Percentiles rank a stretch among this genome's conserved stretches.
These are phyloP conservation scores for Suaeda aralocaspica DNA, from an alignment of 148 eudicot species.

Conservation along the genomic window DNA sequence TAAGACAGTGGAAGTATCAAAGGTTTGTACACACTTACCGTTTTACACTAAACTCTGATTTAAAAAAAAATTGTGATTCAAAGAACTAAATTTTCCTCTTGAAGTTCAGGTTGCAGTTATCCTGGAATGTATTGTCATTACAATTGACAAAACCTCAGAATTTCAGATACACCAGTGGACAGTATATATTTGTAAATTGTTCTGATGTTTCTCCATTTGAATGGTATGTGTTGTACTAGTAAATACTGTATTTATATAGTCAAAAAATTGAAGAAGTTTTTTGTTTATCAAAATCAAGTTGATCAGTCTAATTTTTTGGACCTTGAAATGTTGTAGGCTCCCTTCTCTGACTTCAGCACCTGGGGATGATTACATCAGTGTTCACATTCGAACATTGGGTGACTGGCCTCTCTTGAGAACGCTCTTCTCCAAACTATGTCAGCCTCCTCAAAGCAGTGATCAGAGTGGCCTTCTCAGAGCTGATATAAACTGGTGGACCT, in stretches of 20 bases:
- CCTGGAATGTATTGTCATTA: slow-evolving; percentile 49
- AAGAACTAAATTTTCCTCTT: not conserved
- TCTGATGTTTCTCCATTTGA: slow-evolving; percentile 55
- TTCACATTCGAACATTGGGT: slow-evolving; percentile 57
- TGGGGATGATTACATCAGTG: slow-evolving; percentile 56
- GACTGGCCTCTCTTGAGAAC: slow-evolving; percentile 58
- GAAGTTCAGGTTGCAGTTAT: slow-evolving; percentile 52
- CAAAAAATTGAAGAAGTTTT: not conserved
- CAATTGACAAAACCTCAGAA: slow-evolving; percentile 52
- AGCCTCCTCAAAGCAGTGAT: slow-evolving; percentile 36
- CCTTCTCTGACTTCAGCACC: slow-evolving; percentile 63
- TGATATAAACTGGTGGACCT: slow-evolving; percentile 31
- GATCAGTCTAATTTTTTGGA: not conserved
- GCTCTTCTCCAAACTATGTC: slow-evolving; percentile 48
- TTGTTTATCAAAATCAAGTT: not conserved
- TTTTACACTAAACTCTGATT: not conserved
- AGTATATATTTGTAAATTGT: slow-evolving; percentile 57
- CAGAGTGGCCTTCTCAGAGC: slow-evolving; percentile 61
- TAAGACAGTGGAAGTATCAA: slow-evolving; percentile 40
- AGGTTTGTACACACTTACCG: slow-evolving; percentile 34
- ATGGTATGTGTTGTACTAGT: too few relatives aligned
- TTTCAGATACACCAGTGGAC: slow-evolving; percentile 51
- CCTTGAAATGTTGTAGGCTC: slow-evolving; percentile 40
- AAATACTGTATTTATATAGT: not conserved
- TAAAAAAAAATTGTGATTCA: not conserved